Base-by-base conservation (phyloP, 352 stramenopile species). In the Phytophthora brassicae region DNA sequence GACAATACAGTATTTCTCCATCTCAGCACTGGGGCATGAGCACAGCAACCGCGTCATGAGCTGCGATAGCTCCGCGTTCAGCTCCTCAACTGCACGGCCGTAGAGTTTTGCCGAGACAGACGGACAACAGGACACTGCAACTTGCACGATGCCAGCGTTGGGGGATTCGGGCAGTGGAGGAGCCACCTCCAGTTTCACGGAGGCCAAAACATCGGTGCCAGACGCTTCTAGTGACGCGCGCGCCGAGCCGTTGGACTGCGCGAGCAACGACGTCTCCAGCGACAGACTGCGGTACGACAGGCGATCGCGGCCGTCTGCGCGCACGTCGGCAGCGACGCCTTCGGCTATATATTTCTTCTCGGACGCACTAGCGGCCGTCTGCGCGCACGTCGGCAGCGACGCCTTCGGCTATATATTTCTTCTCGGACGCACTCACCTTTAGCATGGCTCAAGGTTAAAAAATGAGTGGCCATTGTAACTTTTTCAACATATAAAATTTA, bases 11-110 rank as follows among this genome's bases (percentile, higher is more conserved):
- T 84, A 81, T 49, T 74, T 67, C 45, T 79, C 68, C 4, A 92
- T 52, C 41, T 89, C 81, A 2, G 71, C 72, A 24, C 47, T 75
- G 43, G 79, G 68, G 33, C 72, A 83, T 19, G 81, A 77, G 59
- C 73, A 80, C 49, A 90, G 62, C 55, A 89, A 62, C 0, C 81
- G 74, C 46, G 81, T 90, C 77, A 93, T 83, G 41, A 84, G 79
- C 69, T 93, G 81, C 49, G 81, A 90, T 20, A 91, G 64, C 70
- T 93, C 84, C 22, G 88, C 76, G 38, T 91, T 91, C 24, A 93
- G 64, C 63, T 93, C 84, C 48, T 91, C 81, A 14, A 82, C 75
- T 2, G 80, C 84, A 23, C 84, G 77, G 6, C 84, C 84, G 24
- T 82, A 71, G 14, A 91, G 68, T 64, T 91, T 91, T 38, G 78